These are phyloP conservation scores for Eucalyptus marginata DNA, from an alignment of 345 rosid genomes.

Conservation along the genomic window DNA sequence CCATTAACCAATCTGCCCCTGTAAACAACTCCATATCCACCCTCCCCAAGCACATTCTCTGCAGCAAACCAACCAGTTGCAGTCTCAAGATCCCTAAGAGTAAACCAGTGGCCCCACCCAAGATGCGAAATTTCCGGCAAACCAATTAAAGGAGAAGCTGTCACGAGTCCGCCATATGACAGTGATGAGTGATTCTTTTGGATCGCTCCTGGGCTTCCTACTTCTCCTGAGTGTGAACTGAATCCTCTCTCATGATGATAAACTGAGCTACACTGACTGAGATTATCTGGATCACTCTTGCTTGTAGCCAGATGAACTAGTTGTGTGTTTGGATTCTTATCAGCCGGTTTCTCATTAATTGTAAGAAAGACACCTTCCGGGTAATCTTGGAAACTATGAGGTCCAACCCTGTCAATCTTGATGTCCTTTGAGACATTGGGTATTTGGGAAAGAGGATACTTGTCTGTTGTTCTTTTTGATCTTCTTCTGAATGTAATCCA, in stretches of 20 bases:
- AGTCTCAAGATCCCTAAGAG: slow-evolving; percentile 86
- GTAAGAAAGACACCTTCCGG: slow-evolving; percentile 32
- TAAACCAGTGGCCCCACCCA: slow-evolving; percentile 99
- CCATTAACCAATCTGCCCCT: slow-evolving; percentile 79
- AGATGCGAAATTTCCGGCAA: slow-evolving; percentile 88
- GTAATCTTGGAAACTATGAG: slow-evolving; percentile 27
- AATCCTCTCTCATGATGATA: slow-evolving; percentile 56
- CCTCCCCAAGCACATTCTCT: slow-evolving; percentile 89
- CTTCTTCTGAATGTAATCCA: slow-evolving; percentile 70
- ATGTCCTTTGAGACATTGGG: slow-evolving; percentile 84
- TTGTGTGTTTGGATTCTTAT: slow-evolving; percentile 40
- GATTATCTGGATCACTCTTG: slow-evolving; percentile 72
- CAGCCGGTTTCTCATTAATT: slow-evolving; percentile 44
- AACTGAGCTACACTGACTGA: slow-evolving; percentile 69
- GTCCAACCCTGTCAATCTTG: slow-evolving; percentile 67
- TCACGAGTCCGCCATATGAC: slow-evolving; percentile 44
- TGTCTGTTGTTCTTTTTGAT: slow-evolving; percentile 41
- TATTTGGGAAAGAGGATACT: slow-evolving; percentile 45
- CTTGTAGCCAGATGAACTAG: slow-evolving; percentile 43
- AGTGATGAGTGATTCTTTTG: slow-evolving; percentile 46
- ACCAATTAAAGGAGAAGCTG: slow-evolving; percentile 85
- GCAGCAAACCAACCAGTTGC: slow-evolving; percentile 70
- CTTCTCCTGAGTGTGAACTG: slow-evolving; percentile 82
- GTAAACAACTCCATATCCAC: slow-evolving; percentile 97
- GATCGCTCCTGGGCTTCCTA: slow-evolving; percentile 64